phyloP scores from a whole-genome alignment of 495 filamentous ascomycete genomes.

The Letharia lupina region DNA sequence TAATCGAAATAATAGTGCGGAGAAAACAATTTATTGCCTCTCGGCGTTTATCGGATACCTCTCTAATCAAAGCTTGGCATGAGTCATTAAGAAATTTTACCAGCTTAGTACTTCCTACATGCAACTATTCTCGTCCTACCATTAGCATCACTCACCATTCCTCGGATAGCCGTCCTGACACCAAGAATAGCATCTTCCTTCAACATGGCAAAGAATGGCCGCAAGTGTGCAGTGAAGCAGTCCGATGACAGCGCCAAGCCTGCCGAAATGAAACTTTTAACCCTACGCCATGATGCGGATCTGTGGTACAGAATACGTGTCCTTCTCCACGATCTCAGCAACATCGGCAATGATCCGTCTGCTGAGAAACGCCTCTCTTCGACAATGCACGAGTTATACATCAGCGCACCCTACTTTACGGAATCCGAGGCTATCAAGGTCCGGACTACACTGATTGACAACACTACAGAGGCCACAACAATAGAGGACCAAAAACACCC shows the following conservation, averaged over 20 bases:
- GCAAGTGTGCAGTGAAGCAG: neutral
- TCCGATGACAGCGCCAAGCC: neutral
- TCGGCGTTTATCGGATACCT: too few species aligned
- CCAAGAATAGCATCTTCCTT: neutral
- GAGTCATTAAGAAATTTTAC: too few species aligned
- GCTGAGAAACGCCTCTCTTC: conserved; percentile 23
- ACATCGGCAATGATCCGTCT: conserved; percentile 13
- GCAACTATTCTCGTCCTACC: too few species aligned
- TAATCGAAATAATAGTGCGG: too few species aligned
- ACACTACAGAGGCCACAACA: neutral
- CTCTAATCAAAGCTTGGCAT: too few species aligned
- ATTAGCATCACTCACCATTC: too few species aligned
- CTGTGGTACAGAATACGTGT: conserved; percentile 20
- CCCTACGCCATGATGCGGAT: conserved; percentile 8
- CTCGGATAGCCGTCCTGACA: neutral
- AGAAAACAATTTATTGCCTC: too few species aligned
- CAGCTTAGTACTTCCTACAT: too few species aligned
- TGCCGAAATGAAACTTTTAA: neutral
- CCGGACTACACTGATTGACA: conserved; percentile 19
- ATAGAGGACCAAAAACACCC: conserved; percentile 11
- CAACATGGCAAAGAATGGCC: neutral
- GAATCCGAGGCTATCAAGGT: conserved; percentile 23
- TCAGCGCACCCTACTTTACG: conserved; percentile 29
- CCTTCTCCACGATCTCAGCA: conserved; percentile 21
- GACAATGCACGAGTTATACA: conserved; percentile 29